Base-by-base conservation (phyloP, 768 basidiomycete species). In the Ephemerocybe angulata region DNA sequence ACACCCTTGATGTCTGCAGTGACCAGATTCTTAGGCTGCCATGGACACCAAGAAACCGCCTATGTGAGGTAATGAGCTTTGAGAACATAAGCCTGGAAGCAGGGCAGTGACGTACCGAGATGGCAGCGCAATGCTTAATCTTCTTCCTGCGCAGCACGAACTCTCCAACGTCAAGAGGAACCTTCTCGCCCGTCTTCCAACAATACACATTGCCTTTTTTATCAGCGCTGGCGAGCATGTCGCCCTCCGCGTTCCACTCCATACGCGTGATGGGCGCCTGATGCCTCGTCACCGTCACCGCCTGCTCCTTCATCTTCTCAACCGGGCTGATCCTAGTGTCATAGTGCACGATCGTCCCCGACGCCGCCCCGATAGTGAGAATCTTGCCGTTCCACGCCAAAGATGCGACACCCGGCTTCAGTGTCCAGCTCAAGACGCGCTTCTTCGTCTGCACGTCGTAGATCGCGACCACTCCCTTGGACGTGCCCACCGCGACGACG, bases 1-100 rank as follows among this genome's bases (percentile, higher is more conserved):
- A 76, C 74, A 24, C 81, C 80, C 12, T 77, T 75, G 2, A 77
- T 73, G 38, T 86, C 92, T 0, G 92, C 93, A 0, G 87, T 82
- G 0, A 90, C 90, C 41, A 95, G 80, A 3, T 92, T 73, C 17
- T 84, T 85, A 0, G 85, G 78, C 63, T 90, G 84, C 93, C 93
- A 95, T 0, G 93, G 90, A 58, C 87, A 92, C 86, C 93, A 96
- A 1, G 90, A 86, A 50, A 95, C 71, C 0, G 93, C 90, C 90
- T 90, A 59, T 12, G 31, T 22, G n/a, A 54, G 28, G 31, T 24
- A 24, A 31, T 22, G 11, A 50, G 24, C 12, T 54, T 42, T 52
- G 40, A 41, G 24, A 24, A 52, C 53, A 10, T n/a, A 53, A 53
- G 25, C 19, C 38, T 19, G 19, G 42, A 25, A 47, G 35, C n/a